phyloP scores from a whole-genome alignment of 495 filamentous ascomycete genomes.

The Glonium stellatum region DNA sequence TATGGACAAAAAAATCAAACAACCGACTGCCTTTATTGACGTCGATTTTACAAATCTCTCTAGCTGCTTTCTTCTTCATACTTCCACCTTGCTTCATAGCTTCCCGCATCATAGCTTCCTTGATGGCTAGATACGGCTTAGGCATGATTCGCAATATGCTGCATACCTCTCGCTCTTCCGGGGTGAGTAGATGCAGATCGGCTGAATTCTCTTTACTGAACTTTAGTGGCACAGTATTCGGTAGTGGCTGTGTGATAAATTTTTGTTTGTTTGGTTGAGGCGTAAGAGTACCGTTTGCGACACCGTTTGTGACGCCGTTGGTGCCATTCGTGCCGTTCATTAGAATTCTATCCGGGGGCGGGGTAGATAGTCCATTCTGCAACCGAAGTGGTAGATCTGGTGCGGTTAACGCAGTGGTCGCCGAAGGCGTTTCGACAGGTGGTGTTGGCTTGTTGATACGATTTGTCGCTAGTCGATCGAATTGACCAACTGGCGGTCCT shows the following conservation, averaged over 20 bases:
- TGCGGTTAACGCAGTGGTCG: slow-evolving; percentile 63
- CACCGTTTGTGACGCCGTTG: slow-evolving; percentile 10
- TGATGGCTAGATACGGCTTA: slow-evolving; percentile 91
- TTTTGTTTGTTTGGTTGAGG: slow-evolving; percentile 25
- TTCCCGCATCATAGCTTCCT: slow-evolving; percentile 80
- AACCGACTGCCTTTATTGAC: slow-evolving; percentile 60
- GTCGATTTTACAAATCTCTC: slow-evolving; percentile 64
- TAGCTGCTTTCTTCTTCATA: slow-evolving; percentile 85
- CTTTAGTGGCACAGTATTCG: slow-evolving; percentile 56
- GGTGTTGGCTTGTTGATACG: slow-evolving; percentile 55
- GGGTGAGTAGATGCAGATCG: slow-evolving; percentile 78
- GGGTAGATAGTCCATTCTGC: slow-evolving; percentile 43
- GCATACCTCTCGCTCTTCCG: slow-evolving; percentile 80
- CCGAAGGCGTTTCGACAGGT: slow-evolving; percentile 61
- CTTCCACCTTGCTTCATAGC: slow-evolving; percentile 78
- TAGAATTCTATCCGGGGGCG: slow-evolving; percentile 34
- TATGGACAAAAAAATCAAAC: slow-evolving; percentile 90
- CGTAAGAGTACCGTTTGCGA: slow-evolving; percentile 8
- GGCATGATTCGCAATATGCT: slow-evolving; percentile 73
- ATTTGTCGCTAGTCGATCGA: slow-evolving; percentile 57
- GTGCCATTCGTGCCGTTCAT: slow-evolving; percentile 29
- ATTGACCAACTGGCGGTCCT: slow-evolving; percentile 54
- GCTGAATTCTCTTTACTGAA: slow-evolving; percentile 69
- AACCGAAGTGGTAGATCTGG: slow-evolving; percentile 54
- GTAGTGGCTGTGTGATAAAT: slow-evolving; percentile 35